Percentiles rank a stretch among this genome's conserved stretches.
phyloP scores from a whole-genome alignment of 805 yeast species.

The Blastobotrys robertii region DNA sequence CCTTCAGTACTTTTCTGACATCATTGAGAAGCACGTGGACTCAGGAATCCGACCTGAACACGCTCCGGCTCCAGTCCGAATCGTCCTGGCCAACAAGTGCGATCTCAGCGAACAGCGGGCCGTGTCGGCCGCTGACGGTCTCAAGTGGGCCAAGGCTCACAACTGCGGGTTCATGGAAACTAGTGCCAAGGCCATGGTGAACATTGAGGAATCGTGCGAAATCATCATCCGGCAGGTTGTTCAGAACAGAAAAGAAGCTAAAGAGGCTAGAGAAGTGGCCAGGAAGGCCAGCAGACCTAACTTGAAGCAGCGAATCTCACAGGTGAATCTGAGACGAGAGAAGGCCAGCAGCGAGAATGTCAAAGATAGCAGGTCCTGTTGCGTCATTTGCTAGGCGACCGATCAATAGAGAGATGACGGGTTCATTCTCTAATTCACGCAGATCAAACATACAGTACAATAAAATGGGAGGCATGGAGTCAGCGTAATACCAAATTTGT shows the following conservation, averaged over 20 bases:
- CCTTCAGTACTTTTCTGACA: constrained; percentile 25
- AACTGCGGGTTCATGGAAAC: constrained; percentile 76
- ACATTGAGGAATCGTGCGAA: constrained; percentile 70
- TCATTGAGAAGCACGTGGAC: constrained; percentile 56
- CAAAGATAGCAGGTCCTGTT: neutral
- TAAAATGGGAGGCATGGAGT: too few species aligned
- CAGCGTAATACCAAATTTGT: too few species aligned
- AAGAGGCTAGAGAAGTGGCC: neutral
- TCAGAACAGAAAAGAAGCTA: constrained; percentile 5
- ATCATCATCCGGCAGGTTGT: constrained; percentile 50
- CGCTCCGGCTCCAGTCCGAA: constrained; percentile 48
- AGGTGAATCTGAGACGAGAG: too few species aligned
- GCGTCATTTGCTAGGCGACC: neutral
- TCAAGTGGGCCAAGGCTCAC: constrained; percentile 48
- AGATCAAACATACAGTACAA: too few species aligned
- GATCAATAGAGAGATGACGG: too few species aligned
- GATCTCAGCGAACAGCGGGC: constrained; percentile 51
- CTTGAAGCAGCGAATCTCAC: too few species aligned
- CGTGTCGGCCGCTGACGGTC: constrained; percentile 45
- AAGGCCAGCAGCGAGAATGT: too few species aligned
- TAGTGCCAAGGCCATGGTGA: constrained; percentile 75
- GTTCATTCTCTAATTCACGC: too few species aligned
- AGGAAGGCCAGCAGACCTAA: neutral
- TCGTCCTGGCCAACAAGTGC: constrained; percentile 58
- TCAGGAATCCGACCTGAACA: constrained; percentile 29